Evolutionary conservation across 495 filamentous ascomycete genomes (phyloP).

Genomic region (Stereocaulon alpinum): DNA sequence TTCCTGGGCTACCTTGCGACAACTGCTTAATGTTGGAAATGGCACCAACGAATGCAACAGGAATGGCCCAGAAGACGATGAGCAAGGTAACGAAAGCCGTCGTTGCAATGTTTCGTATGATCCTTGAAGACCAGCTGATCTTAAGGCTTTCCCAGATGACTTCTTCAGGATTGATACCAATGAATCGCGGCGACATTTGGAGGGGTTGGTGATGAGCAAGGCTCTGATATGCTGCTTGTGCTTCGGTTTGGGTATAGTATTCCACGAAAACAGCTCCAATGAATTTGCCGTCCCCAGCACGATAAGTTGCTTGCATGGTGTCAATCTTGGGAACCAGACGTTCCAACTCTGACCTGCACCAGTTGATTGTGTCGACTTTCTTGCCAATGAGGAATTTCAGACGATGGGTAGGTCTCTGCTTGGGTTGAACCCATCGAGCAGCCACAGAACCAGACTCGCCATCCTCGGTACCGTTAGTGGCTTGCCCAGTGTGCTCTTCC

Average conservation of each 20-base stretch:
- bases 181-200: conserved; percentile 86
- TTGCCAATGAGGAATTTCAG: conserved; percentile 71
- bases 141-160: conserved; percentile 81
- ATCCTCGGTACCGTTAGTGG: conserved; percentile 41
- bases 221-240: conserved; percentile 72
- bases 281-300: conserved; percentile 55
- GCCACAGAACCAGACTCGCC: conserved; percentile 67
- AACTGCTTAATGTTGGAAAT: conserved; percentile 79
- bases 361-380: conserved; percentile 80
- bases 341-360: conserved; percentile 73
- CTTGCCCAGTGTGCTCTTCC: conserved; percentile 35
- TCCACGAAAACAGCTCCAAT: conserved; percentile 64
- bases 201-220: conserved; percentile 81
- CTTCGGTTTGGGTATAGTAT: conserved; percentile 69
- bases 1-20: neutral
- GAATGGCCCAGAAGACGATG: conserved; percentile 96
- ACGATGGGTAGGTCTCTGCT: conserved; percentile 79
- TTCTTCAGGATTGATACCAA: conserved; percentile 75
- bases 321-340: conserved; percentile 73
- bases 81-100: conserved; percentile 61
- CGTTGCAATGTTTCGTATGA: conserved; percentile 61
- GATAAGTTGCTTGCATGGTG: conserved; percentile 62
- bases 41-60: conserved; percentile 72
- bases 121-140: conserved; percentile 79
- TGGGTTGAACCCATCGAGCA: conserved; percentile 64